Percentiles rank a stretch among this genome's conserved stretches.
phyloP scores from a whole-genome alignment of 768 basidiomycete genomes.

The Terana coerulea region DNA sequence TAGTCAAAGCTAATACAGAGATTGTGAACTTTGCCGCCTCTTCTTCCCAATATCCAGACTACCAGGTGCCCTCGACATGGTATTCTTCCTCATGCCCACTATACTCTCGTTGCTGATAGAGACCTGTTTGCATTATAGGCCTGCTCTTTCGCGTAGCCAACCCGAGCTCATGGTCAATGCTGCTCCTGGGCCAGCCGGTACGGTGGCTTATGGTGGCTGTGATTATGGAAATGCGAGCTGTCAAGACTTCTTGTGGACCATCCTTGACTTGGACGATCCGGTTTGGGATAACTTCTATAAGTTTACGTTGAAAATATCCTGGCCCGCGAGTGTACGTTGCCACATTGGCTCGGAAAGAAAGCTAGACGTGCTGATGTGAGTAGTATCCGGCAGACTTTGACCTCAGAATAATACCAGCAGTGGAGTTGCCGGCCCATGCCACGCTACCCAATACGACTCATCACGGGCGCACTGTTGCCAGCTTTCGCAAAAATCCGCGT shows the following conservation, averaged over 20 bases:
- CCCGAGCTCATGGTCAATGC: conserved; percentile 36
- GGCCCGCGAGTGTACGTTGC: conserved; percentile 30
- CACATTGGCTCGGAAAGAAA: neutral
- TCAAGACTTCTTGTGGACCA: conserved; percentile 29
- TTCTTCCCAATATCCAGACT: conserved; percentile 20
- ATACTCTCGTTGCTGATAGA: conserved; percentile 16
- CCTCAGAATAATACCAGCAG: conserved; percentile 36
- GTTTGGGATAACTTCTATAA: conserved; percentile 22
- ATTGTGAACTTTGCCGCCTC: conserved; percentile 53
- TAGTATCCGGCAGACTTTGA: conserved; percentile 45
- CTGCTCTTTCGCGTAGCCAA: conserved; percentile 8
- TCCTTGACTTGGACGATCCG: conserved; percentile 25
- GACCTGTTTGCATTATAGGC: conserved; percentile 16
- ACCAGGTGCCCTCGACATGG: conserved; percentile 28
- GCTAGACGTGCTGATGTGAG: neutral
- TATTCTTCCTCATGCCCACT: conserved; percentile 6
- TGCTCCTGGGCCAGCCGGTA: conserved; percentile 37
- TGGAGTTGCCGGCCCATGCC: conserved; percentile 23
- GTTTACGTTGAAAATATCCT: conserved; percentile 33
- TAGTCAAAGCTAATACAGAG: conserved; percentile 52
- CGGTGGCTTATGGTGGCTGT: conserved; percentile 36
- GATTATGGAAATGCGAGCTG: conserved; percentile 23
- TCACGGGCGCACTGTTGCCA: neutral
- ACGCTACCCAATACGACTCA: conserved; percentile 6
- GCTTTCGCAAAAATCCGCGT: conserved; percentile 32